Percentiles rank a stretch among this genome's conserved stretches.
These are phyloP conservation scores for Xanthoconium separans DNA, from an alignment of 1,284 basidiomycete genomes.

Conservation along the genomic window DNA sequence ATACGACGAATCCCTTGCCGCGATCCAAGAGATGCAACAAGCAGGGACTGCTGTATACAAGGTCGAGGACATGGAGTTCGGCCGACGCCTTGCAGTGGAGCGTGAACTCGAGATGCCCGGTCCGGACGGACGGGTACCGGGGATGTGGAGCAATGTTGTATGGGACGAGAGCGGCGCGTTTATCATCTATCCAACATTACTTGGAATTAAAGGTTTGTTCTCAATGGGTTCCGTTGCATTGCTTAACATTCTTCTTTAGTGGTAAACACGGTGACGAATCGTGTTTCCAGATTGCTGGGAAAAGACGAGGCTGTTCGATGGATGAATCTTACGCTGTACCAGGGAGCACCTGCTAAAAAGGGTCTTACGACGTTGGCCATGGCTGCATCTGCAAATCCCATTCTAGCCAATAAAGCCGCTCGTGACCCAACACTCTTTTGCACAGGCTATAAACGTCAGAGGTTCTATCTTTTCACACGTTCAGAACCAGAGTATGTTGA, in stretches of 20 bases:
- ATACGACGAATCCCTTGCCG: slow-evolving; percentile 92
- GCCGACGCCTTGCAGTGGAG: slow-evolving; percentile 90
- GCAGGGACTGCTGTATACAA: slow-evolving; percentile 88
- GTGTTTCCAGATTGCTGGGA: slow-evolving; percentile 86
- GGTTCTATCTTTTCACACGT: slow-evolving; percentile 98
- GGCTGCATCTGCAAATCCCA: slow-evolving; percentile 93
- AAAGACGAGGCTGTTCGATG: slow-evolving; percentile 95
- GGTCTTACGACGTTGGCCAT: slow-evolving; percentile 85
- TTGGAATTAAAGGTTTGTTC: slow-evolving; percentile 88
- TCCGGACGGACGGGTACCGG: slow-evolving; percentile 66
- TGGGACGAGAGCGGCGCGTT: slow-evolving; percentile 99
- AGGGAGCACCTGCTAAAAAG: slow-evolving; percentile 90
- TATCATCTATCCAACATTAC: slow-evolving; percentile 87
- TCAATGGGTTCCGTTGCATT: neutral
- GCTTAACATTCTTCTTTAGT: slow-evolving; percentile 49
- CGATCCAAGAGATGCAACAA: slow-evolving; percentile 97
- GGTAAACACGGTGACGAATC: slow-evolving; percentile 92
- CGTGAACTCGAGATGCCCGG: slow-evolving; percentile 84
- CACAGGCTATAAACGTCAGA: slow-evolving; percentile 88
- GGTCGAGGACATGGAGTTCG: slow-evolving; percentile 99
- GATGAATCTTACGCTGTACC: slow-evolving; percentile 87
- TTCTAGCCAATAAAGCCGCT: slow-evolving; percentile 79
- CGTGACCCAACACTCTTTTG: slow-evolving; percentile 93
- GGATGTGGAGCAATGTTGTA: slow-evolving; percentile 79
- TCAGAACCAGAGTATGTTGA: slow-evolving; percentile 81